Evolutionary conservation across 1,284 basidiomycete species (phyloP), one percentile per base, ranked within the genome.

Genomic region (Ustanciosporium gigantosporum): DNA sequence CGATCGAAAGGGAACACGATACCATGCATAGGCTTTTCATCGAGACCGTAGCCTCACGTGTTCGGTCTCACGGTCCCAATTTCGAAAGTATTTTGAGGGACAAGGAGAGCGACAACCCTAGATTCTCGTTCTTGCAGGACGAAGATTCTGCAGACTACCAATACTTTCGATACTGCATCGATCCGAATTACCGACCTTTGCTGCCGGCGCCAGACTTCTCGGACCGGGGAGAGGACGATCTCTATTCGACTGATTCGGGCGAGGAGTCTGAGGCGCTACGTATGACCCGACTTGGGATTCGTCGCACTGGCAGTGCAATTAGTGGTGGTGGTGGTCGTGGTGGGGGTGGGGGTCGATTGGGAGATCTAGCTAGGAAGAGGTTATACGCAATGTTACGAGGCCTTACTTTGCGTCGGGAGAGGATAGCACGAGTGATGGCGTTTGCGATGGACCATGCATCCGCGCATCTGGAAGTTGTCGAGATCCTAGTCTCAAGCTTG

Each of bases 401-500:
- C 5, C 81, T 98, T 68, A 88, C 86, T 13, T 90, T 91, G 3
- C 88, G 88, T 65, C 82, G 92, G 45, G 91, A 89, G 8, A 90
- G 94, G 75, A 86, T 98, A 31, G 95, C 91, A 17, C 83, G 91
- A 17, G 90, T 89, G 53, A 99, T 97, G 91, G 85, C 88, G 13
- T 97, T 97, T 75, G 91, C 91, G 48, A 82, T 98, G 37, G 90
- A 93, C 75, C 90, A 94, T 70, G 92, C 94, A 1, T 90, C 95
- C 15, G 1, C 24, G 29, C 49, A 61, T 25, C 90, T 37, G 82
- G 87, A 27, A 91, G 47, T 77, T 20, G 60, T 64, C 21, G 42
- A 49, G 11, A 36, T 69, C 13, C 46, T 77, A 21, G 37, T 35
- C 25, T 9, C 39, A 2, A 73, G 72, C 17, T 41, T 77, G 17